Evolutionary conservation across 1,284 basidiomycete species (phyloP).

Genomic region (Coniferiporia weirii): DNA sequence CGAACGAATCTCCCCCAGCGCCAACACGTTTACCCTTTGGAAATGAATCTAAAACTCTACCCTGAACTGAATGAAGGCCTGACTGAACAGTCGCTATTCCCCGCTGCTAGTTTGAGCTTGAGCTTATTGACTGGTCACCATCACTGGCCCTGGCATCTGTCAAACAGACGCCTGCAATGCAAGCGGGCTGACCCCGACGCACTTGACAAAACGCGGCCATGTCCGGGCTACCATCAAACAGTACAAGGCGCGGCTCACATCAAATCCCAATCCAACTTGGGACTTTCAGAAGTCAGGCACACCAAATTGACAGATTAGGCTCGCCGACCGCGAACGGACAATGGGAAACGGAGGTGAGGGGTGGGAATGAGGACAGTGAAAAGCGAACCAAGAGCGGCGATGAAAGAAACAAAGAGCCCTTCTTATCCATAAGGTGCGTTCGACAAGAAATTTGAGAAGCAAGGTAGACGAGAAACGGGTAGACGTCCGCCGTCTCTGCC

Average conservation of each 20-base stretch:
- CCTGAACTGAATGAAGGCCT: background rate
- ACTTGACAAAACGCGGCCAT: background rate
- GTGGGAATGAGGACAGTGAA: background rate
- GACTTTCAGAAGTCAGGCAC: background rate
- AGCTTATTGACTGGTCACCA: background rate
- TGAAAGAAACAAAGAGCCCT: background rate
- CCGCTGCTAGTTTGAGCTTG: background rate
- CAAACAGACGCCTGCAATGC: background rate
- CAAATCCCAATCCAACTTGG: background rate
- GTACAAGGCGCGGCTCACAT: background rate
- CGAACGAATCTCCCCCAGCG: background rate
- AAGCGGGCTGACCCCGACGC: background rate
- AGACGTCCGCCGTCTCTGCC: background rate
- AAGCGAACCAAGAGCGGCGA: background rate
- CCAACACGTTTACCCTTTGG: background rate
- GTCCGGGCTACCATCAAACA: background rate
- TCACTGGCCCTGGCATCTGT: background rate
- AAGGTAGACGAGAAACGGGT: background rate
- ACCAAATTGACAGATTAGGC: slow-evolving; percentile 5
- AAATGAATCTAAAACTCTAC: background rate
- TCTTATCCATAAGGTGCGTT: background rate
- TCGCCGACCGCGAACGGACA: background rate
- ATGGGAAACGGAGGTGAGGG: background rate
- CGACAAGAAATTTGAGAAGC: background rate
- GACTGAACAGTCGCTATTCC: background rate